Evolutionary conservation across 306 rosid species (phyloP), one percentile per base, ranked within the genome.

Genomic region (Sechiopsis laciniata): DNA sequence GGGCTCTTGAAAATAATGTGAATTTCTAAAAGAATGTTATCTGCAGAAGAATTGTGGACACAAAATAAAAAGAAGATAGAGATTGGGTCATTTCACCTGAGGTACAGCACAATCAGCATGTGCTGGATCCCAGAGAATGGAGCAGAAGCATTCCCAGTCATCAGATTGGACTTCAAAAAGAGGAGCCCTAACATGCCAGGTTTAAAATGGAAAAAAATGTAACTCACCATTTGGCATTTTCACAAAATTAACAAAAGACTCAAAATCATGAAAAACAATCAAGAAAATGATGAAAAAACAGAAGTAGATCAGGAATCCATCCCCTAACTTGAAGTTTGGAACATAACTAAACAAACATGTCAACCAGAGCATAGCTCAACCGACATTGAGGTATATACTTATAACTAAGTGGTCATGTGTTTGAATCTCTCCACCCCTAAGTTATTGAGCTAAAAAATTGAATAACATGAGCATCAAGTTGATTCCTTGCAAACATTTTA

Each of bases 71-170:
- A 15, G 10, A 21, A n/a, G 29, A 68, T 6, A 68, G 6, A 68
- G 42, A 22, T 35, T 17, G 14, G 42, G 42, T 71, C 74, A 67
- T 67, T 61, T 63, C 73, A 85, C 88, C 88, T 85, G 88, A 62
- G 84, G 83, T 54, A 80, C 86, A 50, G 83, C 80, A 76, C 88
- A 85, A 78, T 85, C 86, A 54, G 88, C 88, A 63, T 74, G 80
- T 72, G 69, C 55, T 70, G 86, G 81, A 76, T 85, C 86, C 88
- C 86, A 82, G 26, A 76, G 83, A 37, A 80, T 56, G 64, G 79
- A 82, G 81, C 84, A 83, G 75, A 77, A 85, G 86, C 88, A 82
- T 58, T 85, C 88, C 88, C 88, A 85, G 7, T 80, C 66, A 74
- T 85, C 82, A 26, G 84, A 80, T 76, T 85, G 88, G 64, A 78